Base-by-base conservation (phyloP, 2,329 filamentous ascomycete genomes). In the Monosporascus sp. region DNA sequence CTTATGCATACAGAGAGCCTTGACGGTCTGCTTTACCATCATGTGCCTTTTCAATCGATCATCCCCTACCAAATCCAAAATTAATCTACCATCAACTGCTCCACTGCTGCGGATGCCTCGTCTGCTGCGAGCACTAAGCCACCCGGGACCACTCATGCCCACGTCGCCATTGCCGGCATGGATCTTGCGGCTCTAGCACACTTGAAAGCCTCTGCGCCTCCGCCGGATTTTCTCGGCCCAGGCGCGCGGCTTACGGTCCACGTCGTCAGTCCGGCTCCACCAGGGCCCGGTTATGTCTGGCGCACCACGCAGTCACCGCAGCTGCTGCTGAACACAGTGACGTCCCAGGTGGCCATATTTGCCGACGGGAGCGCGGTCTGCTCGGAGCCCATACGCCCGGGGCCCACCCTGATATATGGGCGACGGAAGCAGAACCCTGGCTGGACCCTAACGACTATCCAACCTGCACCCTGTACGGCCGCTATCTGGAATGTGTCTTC, bases 261-360 rank as follows among this genome's bases (percentile, higher is more conserved):
- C 22, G 40, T 54, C 14, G 27, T 58, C 41, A 51, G 56, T 19
- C 56, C 53, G 5, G 56, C 31, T 2, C n/a, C 56, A 2, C 56
- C 56, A 19, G 53, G 56, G 11, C 20, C 49, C 27, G 53, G 53
- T 16, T 19, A 34, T 24, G 51, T 58, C 22, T 58, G 56, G 57
- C 53, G 57, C 38, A 56, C 37, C 40, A 31, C 48, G 1, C 56
- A 59, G 49, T 52, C 56, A 1, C 22, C 48, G 24, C 26, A 58
- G 40, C 53, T 59, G 9, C 31, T 59, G 48, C 58, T 59, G 53
- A 58, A 59, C 45, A 59, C 57, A 4, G 53, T 54, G 14, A 24
- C 57, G 2, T 58, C 53, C 14, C 57, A 59, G 41, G 51, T 59
- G 14, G 58, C 53, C 8, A 48, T 58, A 4, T 59, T 54, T 49